Conservation (phyloP, 2,329 filamentous ascomycete genomes). For the Fusarium papillatum region DNA sequence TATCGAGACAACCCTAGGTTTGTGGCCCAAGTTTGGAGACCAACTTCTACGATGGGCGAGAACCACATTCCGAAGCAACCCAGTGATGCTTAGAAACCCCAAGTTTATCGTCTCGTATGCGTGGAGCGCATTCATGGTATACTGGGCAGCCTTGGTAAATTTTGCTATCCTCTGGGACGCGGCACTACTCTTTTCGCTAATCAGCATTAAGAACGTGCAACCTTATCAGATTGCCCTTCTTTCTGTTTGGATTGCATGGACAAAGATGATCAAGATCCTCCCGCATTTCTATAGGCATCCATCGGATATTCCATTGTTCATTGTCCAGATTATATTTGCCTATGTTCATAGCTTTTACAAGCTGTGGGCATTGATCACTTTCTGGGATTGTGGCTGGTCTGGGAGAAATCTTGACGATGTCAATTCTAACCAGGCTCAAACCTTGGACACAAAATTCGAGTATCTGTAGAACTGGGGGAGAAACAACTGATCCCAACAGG, state of each 20-base stretch:
- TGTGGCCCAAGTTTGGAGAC: conserved; percentile 60
- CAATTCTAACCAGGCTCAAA: conserved; percentile 3
- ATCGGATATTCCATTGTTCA: conserved; percentile 63
- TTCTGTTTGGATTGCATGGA: conserved; percentile 62
- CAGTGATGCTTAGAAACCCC: conserved; percentile 61
- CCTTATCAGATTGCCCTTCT: conserved; percentile 25
- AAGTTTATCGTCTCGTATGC: conserved; percentile 29
- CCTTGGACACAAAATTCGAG: conserved; percentile 23
- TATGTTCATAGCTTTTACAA: conserved; percentile 72
- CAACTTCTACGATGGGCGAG: conserved; percentile 71
- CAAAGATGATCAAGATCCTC: conserved; percentile 70
- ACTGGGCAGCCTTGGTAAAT: conserved; percentile 66
- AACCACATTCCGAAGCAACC: conserved; percentile 70
- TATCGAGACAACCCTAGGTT: conserved; percentile 67
- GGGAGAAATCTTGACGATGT: conserved; percentile 44
- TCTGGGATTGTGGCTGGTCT: conserved; percentile 59
- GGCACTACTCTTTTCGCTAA: conserved; percentile 52
- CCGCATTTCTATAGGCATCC: conserved; percentile 66
- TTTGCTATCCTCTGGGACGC: conserved; percentile 68
- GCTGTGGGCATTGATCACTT: conserved; percentile 66
- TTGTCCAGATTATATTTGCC: conserved; percentile 64
- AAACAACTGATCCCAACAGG: too few species aligned
- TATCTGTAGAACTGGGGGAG: background rate
- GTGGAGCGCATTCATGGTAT: conserved; percentile 70
- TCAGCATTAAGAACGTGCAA: background rate